These are phyloP conservation scores for Hyphodiscus sp. DNA, from an alignment of 2,329 filamentous ascomycete species.

Conservation along the genomic window DNA sequence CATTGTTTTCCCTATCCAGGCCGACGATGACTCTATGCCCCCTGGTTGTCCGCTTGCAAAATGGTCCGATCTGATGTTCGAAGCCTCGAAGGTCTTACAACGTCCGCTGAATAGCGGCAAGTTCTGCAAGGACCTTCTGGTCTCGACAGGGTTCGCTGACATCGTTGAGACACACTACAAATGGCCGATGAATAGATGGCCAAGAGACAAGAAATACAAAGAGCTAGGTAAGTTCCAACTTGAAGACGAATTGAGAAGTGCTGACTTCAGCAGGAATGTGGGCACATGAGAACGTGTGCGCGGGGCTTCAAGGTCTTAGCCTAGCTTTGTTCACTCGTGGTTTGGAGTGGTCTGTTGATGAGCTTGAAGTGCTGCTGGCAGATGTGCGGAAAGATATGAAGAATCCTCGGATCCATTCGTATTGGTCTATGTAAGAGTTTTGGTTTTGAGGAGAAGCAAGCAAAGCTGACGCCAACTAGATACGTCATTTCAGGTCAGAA, in stretches of 20 bases:
- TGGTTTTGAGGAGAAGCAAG: no score
- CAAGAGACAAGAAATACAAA: conserved; percentile 35
- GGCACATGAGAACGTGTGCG: conserved; percentile 12
- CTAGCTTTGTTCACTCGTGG: conserved; percentile 14
- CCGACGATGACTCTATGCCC: conserved; percentile 29
- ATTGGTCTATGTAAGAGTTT: conserved; percentile 14
- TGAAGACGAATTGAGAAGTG: neutral
- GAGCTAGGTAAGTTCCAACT: conserved; percentile 11
- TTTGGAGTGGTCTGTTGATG: conserved; percentile 10
- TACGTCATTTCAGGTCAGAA: no score
- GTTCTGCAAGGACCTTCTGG: conserved; percentile 7
- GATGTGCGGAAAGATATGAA: conserved; percentile 30
- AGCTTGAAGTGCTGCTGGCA: conserved; percentile 24
- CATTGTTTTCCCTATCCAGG: conserved; percentile 16
- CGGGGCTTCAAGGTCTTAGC: conserved; percentile 8
- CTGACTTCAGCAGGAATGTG: conserved; percentile 3
- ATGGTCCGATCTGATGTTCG: conserved; percentile 23
- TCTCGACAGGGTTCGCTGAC: conserved; percentile 17
- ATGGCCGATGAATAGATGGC: conserved; percentile 45
- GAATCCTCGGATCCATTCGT: conserved; percentile 29
- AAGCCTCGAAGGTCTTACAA: conserved; percentile 27
- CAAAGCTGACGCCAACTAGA: no score
- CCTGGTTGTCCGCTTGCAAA: conserved; percentile 22
- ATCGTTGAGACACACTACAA: conserved; percentile 38
- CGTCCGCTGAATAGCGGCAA: conserved; percentile 27